Conservation (phyloP, 768 basidiomycete genomes). For the Rhizopogon vinicolor region DNA sequence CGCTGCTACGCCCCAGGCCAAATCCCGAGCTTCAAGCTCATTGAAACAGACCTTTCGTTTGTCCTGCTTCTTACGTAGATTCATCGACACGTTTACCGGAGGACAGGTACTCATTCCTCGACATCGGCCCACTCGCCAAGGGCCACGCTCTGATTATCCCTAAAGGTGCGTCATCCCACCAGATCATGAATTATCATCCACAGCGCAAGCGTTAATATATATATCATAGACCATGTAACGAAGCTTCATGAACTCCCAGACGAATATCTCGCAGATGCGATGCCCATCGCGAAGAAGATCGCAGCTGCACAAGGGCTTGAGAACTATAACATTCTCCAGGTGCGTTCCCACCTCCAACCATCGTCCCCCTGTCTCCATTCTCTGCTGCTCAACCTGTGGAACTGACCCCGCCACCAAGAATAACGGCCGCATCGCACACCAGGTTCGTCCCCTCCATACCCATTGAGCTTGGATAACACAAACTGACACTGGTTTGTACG, state of each 20-base stretch:
- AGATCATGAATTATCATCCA: background rate
- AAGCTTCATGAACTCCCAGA: conserved; percentile 90
- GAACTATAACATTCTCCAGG: conserved; percentile 87
- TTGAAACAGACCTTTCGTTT: conserved; percentile 71
- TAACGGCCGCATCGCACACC: conserved; percentile 63
- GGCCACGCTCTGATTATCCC: conserved; percentile 93
- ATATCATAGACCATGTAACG: conserved; percentile 67
- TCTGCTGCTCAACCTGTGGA: background rate
- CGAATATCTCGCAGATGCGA: conserved; percentile 68
- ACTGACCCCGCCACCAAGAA: conserved; percentile 37
- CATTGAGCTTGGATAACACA: background rate
- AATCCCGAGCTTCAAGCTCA: conserved; percentile 83
- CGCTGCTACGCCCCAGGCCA: conserved; percentile 49
- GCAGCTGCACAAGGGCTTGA: conserved; percentile 67
- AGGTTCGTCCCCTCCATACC: conserved; percentile 28
- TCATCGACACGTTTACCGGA: background rate
- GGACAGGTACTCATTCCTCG: conserved; percentile 80
- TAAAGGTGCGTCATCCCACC: conserved; percentile 55
- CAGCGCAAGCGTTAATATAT: background rate
- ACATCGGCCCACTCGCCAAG: conserved; percentile 84
- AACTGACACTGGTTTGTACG: background rate
- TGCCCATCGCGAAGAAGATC: conserved; percentile 86
- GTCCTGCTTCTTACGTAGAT: conserved; percentile 19
- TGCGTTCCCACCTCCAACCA: conserved; percentile 9
- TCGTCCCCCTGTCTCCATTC: background rate